Base-by-base conservation (phyloP, 495 filamentous ascomycete genomes). In the Penicillium goetzii region DNA sequence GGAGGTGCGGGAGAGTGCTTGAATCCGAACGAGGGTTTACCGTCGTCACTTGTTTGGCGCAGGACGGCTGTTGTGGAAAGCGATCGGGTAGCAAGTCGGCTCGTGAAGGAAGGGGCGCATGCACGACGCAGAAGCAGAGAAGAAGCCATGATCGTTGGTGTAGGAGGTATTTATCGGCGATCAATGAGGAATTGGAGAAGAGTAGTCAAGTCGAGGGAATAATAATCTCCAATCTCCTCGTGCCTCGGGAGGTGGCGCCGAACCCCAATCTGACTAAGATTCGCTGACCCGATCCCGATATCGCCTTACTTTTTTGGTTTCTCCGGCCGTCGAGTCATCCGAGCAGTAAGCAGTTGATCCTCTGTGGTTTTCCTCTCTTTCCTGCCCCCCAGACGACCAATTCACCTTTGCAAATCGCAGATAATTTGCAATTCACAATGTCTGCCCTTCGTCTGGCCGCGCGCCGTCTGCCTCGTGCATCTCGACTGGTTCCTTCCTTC, bases 1-100 rank as follows among this genome's bases (percentile, higher is more conserved):
- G 90, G 93, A 9, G 94, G 94, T 6, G 93, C 78, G 19, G 94
- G 92, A 10, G 81, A 78, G 12, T 78, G 72, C 30, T 66, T 65
- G 62, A 84, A 80, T 49, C 74, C 63, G 33, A 81, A 76, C 36
- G 75, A 56, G n/a, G 73, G 67, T 28, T 72, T 72, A 65, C 71
- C 61, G 57, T 75, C 67, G 49, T 68, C 60, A 30, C 68, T 32
- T 4, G 30, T 32, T 32, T 32, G 30, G 71, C 72, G 72, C 62
- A 70, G 68, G 36, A 53, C 47, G 23, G 71, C 61, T 47, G 70
- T 68, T 21, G 74, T 76, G 53, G 80, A 80, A 54, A 80, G 68
- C 14, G 72, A 65, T 10, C 76, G 74, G 8, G 76, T 59, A 57
- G 72, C 61, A 52, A 68, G 58, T 5, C 71, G 66, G 36, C 56